Evolutionary conservation across 768 basidiomycete species (phyloP).

Genomic region (Kwoniella dejecticola): DNA sequence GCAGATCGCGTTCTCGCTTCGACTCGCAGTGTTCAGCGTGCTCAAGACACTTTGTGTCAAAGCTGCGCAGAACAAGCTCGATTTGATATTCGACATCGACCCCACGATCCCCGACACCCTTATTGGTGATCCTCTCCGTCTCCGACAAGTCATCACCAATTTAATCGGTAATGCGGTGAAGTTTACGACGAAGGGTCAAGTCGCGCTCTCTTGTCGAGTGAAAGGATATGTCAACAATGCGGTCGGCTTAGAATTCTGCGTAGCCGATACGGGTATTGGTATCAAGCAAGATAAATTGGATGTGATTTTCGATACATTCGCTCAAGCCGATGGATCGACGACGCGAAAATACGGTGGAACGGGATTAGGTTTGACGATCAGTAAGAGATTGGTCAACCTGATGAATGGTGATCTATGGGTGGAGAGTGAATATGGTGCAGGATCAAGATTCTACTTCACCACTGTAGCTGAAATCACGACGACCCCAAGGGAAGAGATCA

Average conservation of each 20-base stretch:
- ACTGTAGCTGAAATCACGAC: conserved; percentile 55
- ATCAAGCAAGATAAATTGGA: conserved; percentile 98
- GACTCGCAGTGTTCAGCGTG: conserved; percentile 96
- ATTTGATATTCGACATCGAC: conserved; percentile 94
- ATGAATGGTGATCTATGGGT: conserved; percentile 99
- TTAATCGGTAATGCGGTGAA: conserved; percentile 80
- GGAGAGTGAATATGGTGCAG: conserved; percentile 87
- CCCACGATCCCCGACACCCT: conserved; percentile 94
- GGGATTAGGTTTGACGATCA: conserved; percentile 93
- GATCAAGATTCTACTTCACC: conserved; percentile 86
- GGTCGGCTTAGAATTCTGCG: conserved; percentile 93
- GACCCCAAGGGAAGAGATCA: conserved; percentile 39
- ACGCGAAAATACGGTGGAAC: conserved; percentile 98
- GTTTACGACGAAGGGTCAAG: conserved; percentile 92
- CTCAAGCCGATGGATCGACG: conserved; percentile 97
- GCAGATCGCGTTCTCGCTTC: conserved; percentile 93
- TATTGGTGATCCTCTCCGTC: conserved; percentile 90
- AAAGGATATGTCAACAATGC: conserved; percentile 68
- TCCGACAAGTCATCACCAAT: conserved; percentile 66
- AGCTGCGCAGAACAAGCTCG: conserved; percentile 92
- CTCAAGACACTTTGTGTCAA: conserved; percentile 97
- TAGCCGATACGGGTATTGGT: conserved; percentile 96
- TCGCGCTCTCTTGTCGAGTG: conserved; percentile 77
- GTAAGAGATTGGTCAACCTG: conserved; percentile 91
- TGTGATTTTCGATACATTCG: conserved; percentile 98